A percentile compares a stretch with the other conserved stretches of the same genome.
These are phyloP conservation scores for Ambrosiella xylebori DNA, from an alignment of 2,329 filamentous ascomycete genomes.

Conservation along the genomic window DNA sequence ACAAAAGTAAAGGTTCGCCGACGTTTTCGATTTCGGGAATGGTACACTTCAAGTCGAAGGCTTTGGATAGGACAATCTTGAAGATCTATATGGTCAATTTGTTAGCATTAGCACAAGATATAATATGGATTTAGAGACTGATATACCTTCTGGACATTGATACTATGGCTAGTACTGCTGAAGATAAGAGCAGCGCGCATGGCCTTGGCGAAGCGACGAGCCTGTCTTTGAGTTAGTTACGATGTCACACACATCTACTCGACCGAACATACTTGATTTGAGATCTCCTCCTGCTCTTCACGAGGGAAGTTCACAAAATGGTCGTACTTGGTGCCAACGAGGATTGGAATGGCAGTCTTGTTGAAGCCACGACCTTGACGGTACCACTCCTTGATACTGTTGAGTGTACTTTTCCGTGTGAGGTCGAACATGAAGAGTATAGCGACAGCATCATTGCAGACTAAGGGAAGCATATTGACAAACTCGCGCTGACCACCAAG, in stretches of 20 bases:
- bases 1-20: slow-evolving; percentile 84
- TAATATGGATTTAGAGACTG: not conserved
- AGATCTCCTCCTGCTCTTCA: slow-evolving; percentile 97
- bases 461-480: slow-evolving; percentile 98
- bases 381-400: slow-evolving; percentile 99
- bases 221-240: slow-evolving; percentile 33
- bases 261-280: slow-evolving; percentile 53
- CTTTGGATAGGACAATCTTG: slow-evolving; percentile 97
- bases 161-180: slow-evolving; percentile 96
- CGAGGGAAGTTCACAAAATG: slow-evolving; percentile 97
- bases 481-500: slow-evolving; percentile 95
- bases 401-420: slow-evolving; percentile 92
- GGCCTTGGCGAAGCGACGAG: slow-evolving; percentile 87
- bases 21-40: slow-evolving; percentile 98
- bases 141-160: slow-evolving; percentile 90
- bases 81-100: slow-evolving; percentile 56
- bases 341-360: slow-evolving; percentile 97
- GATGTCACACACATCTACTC: not conserved
- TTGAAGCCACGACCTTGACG: slow-evolving; percentile 95
- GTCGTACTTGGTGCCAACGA: slow-evolving; percentile 96
- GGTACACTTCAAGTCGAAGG: slow-evolving; percentile 96
- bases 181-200: slow-evolving; percentile 98
- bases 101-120: not conserved
- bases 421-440: slow-evolving; percentile 99
- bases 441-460: slow-evolving; percentile 96